Evolutionary conservation across 2,329 filamentous ascomycete genomes (phyloP).

Genomic region (Botryotinia calthae): DNA sequence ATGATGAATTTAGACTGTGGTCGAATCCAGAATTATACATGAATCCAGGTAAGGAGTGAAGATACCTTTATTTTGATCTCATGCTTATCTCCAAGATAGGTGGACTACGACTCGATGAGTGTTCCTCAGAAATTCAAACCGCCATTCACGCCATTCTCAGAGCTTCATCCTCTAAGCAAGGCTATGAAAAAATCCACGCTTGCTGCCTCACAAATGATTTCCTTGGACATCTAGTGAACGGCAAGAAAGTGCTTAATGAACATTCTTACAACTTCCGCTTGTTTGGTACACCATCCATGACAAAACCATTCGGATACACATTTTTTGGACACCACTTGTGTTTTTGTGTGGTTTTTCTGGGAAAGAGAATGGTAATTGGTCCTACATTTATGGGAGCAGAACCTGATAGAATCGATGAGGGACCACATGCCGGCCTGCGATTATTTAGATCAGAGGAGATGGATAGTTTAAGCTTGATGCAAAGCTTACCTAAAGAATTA

Average conservation of each 20-base stretch:
- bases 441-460: slow-evolving; percentile 33
- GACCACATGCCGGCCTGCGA: slow-evolving; percentile 32
- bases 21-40: slow-evolving; percentile 38
- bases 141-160: slow-evolving; percentile 33
- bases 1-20: slow-evolving; percentile 36
- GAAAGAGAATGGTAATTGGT: slow-evolving; percentile 62
- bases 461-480: slow-evolving; percentile 36
- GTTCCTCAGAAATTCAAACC: slow-evolving; percentile 28
- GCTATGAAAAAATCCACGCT: slow-evolving; percentile 34
- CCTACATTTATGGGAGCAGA: slow-evolving; percentile 81
- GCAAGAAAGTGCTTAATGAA: slow-evolving; percentile 34
- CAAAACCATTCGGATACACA: slow-evolving; percentile 34
- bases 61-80: neutral
- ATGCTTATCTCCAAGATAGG: slow-evolving; percentile 23
- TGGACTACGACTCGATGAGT: slow-evolving; percentile 34
- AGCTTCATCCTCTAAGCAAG: slow-evolving; percentile 31
- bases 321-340: slow-evolving; percentile 76
- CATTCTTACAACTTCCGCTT: slow-evolving; percentile 36
- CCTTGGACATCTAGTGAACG: slow-evolving; percentile 34
- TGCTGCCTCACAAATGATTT: slow-evolving; percentile 36
- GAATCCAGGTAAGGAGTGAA: slow-evolving; percentile 30
- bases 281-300: slow-evolving; percentile 32
- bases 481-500: slow-evolving; percentile 31
- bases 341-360: slow-evolving; percentile 66
- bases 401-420: slow-evolving; percentile 54